phyloP scores from a whole-genome alignment of 108 stramenopile genomes.

The Halocafeteria seosinensis region DNA sequence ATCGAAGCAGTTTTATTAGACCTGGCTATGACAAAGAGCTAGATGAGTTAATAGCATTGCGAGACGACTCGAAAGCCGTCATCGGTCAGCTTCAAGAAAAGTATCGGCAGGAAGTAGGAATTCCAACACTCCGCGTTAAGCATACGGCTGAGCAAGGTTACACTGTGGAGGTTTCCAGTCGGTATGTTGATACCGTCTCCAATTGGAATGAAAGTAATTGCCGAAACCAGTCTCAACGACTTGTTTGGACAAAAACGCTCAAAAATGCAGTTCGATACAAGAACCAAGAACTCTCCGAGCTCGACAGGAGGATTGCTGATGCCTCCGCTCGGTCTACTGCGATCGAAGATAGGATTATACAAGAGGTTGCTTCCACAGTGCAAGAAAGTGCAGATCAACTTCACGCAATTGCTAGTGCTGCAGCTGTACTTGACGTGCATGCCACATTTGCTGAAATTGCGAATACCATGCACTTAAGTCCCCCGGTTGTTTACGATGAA shows the following conservation, averaged over 20 bases:
- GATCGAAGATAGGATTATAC: not conserved
- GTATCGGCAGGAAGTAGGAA: not conserved
- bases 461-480: not conserved
- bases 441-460: not conserved
- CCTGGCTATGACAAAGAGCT: not conserved
- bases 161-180: not conserved
- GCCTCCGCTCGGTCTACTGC: not conserved
- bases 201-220: not conserved
- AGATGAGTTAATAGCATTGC: not conserved
- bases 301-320: not conserved
- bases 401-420: not conserved
- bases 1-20: not conserved
- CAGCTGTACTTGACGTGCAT: constrained; percentile 9
- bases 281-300: not conserved
- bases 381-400: not conserved
- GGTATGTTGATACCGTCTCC: not conserved
- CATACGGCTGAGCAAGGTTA: not conserved
- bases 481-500: not conserved
- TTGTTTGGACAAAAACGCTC: not conserved
- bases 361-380: not conserved
- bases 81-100: not conserved
- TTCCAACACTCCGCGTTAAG: not conserved
- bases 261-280: constrained; percentile 1
- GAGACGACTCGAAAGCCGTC: not conserved
- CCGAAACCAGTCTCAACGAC: not conserved